A percentile compares a stretch with the other conserved stretches of the same genome.
These are phyloP conservation scores for Pleurozium schreberi DNA, from an alignment of 225 moss, liverwort and hornwort genomes.

Conservation along the genomic window DNA sequence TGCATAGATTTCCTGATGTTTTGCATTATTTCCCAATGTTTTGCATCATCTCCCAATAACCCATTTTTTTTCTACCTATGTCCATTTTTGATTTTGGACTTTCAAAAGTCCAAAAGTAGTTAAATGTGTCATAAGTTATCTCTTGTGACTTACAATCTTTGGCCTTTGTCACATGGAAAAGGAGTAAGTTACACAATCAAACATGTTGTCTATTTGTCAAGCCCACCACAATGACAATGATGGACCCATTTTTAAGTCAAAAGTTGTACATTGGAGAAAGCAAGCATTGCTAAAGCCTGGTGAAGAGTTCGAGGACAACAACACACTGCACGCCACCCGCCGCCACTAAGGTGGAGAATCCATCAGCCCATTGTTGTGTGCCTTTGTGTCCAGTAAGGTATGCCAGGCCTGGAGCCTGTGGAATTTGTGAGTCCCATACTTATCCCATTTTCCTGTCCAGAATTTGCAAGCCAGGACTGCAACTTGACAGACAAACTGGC, in stretches of 20 bases:
- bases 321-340: not conserved
- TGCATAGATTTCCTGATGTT: no score
- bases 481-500: not conserved
- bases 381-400: not conserved
- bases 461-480: not conserved
- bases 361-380: no score
- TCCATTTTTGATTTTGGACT: no score
- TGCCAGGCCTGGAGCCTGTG: not conserved
- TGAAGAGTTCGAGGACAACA: not conserved
- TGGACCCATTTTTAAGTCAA: not conserved
- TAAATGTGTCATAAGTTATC: no score
- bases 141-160: not conserved
- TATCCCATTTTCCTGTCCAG: not conserved
- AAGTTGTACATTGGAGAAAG: not conserved
- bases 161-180: not conserved
- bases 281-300: not conserved
- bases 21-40: no score
- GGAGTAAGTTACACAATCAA: not conserved
- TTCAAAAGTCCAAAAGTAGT: no score
- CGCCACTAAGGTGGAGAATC: not conserved
- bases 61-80: no score
- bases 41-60: no score
- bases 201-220: not conserved
- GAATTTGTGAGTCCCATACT: no score
- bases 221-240: not conserved